These are phyloP conservation scores for Hsuehochloa calcarea DNA, from an alignment of 176 grass and related monocot species.

Conservation along the genomic window DNA sequence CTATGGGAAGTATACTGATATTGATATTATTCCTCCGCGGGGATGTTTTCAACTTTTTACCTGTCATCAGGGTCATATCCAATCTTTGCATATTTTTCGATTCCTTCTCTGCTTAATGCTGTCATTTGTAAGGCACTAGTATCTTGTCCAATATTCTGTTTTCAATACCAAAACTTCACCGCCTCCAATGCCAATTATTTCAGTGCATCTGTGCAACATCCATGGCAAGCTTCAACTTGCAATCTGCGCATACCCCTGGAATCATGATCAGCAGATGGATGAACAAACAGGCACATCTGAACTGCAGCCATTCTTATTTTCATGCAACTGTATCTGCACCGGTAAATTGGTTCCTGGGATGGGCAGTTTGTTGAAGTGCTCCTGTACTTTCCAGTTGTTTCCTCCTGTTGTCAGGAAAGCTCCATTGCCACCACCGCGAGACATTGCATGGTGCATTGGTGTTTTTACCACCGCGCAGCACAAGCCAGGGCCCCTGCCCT, in stretches of 20 bases:
- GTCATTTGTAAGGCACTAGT: conserved; percentile 31
- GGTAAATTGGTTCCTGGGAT: conserved; percentile 39
- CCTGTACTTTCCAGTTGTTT: conserved; percentile 45
- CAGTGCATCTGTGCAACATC: conserved; percentile 21
- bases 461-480: conserved; percentile 44
- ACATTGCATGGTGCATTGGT: conserved; percentile 49
- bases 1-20: neutral
- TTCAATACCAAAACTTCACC: conserved; percentile 18
- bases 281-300: conserved; percentile 14
- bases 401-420: conserved; percentile 43
- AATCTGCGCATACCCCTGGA: neutral
- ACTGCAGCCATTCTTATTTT: conserved; percentile 13
- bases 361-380: conserved; percentile 44
- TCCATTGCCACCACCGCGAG: conserved; percentile 40
- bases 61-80: conserved; percentile 6
- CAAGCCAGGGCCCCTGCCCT: conserved; percentile 6
- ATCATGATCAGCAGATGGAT: conserved; percentile 13
- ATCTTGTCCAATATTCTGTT: conserved; percentile 22
- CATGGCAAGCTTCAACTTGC: conserved; percentile 26
- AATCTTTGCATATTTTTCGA: conserved; percentile 30
- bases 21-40: neutral
- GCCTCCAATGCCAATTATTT: conserved; percentile 14
- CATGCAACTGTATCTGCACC: conserved; percentile 14
- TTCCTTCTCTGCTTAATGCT: conserved; percentile 30
- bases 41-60: conserved; percentile 29